phyloP scores from a whole-genome alignment of 768 basidiomycete genomes.

The Chiua virens region DNA sequence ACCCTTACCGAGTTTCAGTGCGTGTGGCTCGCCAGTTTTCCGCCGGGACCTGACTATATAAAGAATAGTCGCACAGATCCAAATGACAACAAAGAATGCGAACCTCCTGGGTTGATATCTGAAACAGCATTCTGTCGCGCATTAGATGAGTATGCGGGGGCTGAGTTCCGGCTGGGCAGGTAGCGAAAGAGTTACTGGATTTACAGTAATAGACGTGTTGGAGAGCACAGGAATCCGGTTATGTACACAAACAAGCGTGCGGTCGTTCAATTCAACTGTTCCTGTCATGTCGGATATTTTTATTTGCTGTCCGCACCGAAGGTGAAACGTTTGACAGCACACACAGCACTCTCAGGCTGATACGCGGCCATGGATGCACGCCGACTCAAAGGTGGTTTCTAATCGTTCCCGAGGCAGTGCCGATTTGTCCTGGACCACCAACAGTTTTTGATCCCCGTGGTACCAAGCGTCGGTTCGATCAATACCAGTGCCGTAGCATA shows the following conservation, averaged over 20 bases:
- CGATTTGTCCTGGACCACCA: too few species aligned
- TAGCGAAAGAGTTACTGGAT: constrained; percentile 30
- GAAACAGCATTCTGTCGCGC: constrained; percentile 66
- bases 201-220: constrained; percentile 6
- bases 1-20: constrained; percentile 79
- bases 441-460: too few species aligned
- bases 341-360: too few species aligned
- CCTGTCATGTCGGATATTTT: too few species aligned
- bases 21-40: constrained; percentile 24
- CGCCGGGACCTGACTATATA: constrained; percentile 3
- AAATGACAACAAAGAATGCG: constrained; percentile 6
- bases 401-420: too few species aligned
- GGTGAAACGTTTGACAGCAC: too few species aligned
- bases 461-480: background rate
- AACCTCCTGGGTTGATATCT: constrained; percentile 35
- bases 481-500: background rate
- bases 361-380: too few species aligned
- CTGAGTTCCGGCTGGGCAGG: constrained; percentile 80
- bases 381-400: too few species aligned
- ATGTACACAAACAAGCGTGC: background rate
- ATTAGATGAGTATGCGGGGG: constrained; percentile 68
- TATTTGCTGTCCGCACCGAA: too few species aligned
- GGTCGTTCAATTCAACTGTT: too few species aligned
- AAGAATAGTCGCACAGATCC: constrained; percentile 21
- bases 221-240: background rate